Evolutionary conservation across 257 asterid species (phyloP).

Genomic region (Solanum chiquidenum): DNA sequence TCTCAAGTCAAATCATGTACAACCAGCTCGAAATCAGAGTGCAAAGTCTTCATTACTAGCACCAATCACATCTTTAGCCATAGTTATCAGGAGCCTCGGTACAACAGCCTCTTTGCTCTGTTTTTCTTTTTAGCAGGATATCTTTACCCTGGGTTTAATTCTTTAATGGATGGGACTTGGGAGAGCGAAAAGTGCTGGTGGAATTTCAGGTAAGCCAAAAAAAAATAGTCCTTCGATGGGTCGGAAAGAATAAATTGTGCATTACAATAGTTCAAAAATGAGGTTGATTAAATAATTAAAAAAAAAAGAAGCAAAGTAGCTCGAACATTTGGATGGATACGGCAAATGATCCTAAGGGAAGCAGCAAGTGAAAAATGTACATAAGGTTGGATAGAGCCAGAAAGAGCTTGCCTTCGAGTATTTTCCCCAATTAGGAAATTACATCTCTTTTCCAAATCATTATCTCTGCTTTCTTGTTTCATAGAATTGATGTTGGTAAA

Average conservation of each 20-base stretch:
- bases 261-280: neutral
- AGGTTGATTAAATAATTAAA: neutral
- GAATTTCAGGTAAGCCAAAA: neutral
- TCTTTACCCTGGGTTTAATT: neutral
- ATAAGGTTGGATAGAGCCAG: neutral
- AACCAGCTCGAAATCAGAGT: neutral
- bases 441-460: neutral
- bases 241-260: neutral
- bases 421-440: neutral
- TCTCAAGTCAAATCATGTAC: neutral
- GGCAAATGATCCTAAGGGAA: neutral
- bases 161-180: neutral
- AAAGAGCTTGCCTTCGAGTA: neutral
- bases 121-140: neutral
- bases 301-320: neutral
- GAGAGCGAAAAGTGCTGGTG: neutral
- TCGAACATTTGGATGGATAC: neutral
- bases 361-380: neutral
- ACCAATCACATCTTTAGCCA: neutral
- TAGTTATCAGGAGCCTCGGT: neutral
- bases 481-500: neutral
- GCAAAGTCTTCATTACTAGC: neutral
- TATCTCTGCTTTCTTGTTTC: neutral
- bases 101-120: neutral
- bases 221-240: neutral